Conservation (phyloP, 495 filamentous ascomycete genomes). For the Podospora sp. region DNA sequence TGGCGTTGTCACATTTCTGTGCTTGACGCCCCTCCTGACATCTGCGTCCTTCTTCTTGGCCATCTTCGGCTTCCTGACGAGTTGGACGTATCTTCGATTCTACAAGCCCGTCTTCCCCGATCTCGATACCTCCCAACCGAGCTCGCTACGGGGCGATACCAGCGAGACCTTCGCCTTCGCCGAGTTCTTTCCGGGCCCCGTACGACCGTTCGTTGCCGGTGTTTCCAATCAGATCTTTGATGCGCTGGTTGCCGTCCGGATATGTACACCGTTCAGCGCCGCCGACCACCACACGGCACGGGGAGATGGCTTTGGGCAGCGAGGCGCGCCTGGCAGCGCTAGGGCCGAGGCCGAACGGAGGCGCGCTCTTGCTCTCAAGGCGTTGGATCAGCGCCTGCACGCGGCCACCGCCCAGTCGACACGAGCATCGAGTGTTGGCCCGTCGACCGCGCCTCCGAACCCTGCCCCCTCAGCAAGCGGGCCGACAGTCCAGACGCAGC, state of each 20-base stretch:
- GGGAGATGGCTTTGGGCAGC: conserved; percentile 51
- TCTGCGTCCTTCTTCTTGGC: conserved; percentile 80
- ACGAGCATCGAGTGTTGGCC: conserved; percentile 40
- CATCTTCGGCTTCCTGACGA: conserved; percentile 78
- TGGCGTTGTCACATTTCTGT: conserved; percentile 74
- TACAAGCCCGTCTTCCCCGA: conserved; percentile 73
- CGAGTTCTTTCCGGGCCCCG: conserved; percentile 88
- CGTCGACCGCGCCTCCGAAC: conserved; percentile 40
- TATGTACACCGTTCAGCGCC: conserved; percentile 85
- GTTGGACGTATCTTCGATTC: conserved; percentile 97
- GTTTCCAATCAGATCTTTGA: conserved; percentile 76
- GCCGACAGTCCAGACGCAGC: conserved; percentile 53
- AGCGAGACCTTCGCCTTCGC: conserved; percentile 95
- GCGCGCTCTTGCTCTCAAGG: conserved; percentile 84
- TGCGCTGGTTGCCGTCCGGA: conserved; percentile 66
- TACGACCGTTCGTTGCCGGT: conserved; percentile 74
- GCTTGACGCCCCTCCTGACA: conserved; percentile 80
- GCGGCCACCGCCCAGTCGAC: conserved; percentile 65
- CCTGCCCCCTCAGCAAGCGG: conserved; percentile 45
- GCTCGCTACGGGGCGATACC: conserved; percentile 76
- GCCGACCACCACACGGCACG: conserved; percentile 78
- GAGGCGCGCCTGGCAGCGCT: conserved; percentile 67
- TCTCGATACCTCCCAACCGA: conserved; percentile 64
- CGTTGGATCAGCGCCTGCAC: conserved; percentile 87
- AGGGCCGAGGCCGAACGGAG: conserved; percentile 91